phyloP scores from a whole-genome alignment of 2,329 filamentous ascomycete genomes.

The Cladosporium sp. region DNA sequence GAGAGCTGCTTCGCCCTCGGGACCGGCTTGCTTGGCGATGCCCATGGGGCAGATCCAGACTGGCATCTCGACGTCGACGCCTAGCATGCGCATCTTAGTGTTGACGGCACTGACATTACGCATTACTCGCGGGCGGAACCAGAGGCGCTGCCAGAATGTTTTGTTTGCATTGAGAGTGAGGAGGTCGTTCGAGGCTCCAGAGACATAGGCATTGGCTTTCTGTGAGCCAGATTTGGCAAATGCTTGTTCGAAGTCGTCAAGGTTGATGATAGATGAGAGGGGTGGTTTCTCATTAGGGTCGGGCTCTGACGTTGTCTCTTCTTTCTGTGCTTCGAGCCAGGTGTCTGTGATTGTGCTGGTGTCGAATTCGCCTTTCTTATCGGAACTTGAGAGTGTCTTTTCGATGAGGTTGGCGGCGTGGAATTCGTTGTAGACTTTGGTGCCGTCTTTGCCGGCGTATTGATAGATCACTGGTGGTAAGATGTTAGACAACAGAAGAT shows the following conservation, averaged over 20 bases:
- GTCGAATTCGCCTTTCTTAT: conserved; percentile 37
- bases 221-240: conserved; percentile 33
- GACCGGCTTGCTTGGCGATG: conserved; percentile 28
- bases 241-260: conserved; percentile 44
- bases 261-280: conserved; percentile 43
- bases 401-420: conserved; percentile 45
- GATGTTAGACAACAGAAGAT: background rate
- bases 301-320: conserved; percentile 20
- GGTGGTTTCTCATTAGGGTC: conserved; percentile 39
- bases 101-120: conserved; percentile 37
- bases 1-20: conserved; percentile 32
- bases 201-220: conserved; percentile 44
- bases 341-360: conserved; percentile 26
- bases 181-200: conserved; percentile 48
- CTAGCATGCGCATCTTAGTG: conserved; percentile 32
- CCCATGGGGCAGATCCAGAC: conserved; percentile 35
- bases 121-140: conserved; percentile 46
- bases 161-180: conserved; percentile 44
- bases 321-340: conserved; percentile 29
- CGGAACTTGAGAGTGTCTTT: conserved; percentile 38
- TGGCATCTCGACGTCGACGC: conserved; percentile 31
- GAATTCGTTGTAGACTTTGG: conserved; percentile 50
- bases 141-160: conserved; percentile 39
- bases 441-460: conserved; percentile 54
- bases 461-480: conserved; percentile 41